Evolutionary conservation across 2,329 filamentous ascomycete genomes (phyloP), one percentile per base, ranked within the genome.

Genomic region (Talaromyces sp.): DNA sequence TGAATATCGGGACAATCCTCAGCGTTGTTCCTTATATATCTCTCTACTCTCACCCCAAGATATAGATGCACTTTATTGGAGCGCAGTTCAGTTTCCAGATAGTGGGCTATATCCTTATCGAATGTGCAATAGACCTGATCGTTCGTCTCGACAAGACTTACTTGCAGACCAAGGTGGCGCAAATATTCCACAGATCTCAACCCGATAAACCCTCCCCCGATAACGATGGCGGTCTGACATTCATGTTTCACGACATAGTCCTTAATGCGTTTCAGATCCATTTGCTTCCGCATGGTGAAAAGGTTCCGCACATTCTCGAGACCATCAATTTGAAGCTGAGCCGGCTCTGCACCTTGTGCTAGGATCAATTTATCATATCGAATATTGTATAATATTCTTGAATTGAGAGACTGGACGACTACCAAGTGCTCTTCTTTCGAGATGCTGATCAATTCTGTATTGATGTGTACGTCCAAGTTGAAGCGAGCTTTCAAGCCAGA

Each of bases 321-420:
- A 8, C 58, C 58, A 19, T 48, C 41, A 47, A 60, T 60, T 16
- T 60, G 41, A 9, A 24, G 58, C 33, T 35, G 16, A n/a, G 58
- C 58, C 16, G 58, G 41, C n/a, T 60, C 58, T 35, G 58, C 58
- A 22, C 58, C 58, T 48, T 33, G 19, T 13, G 58, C 58, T 14
- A 60, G 39, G 33, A 60, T 48, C 58, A 60, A 47, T 60, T 50
- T 60, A 60, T 60, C 58, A 35, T 60, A 60, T 47, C 24, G 16
- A 60, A 60, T 11, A 60, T 60, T 9, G 39, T 60, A 60, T 19
- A 47, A 33, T 5, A 22, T 22, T 16, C n/a, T 43, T 22, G 43
- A 45, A 45, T 45, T n/a, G n/a, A 45, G 7, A 9, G 43, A 45
- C 43, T 45, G n/a, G 16, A 45, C 16, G 16, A 22, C n/a, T 19